Evolutionary conservation across 257 asterid species (phyloP).

Genomic region (Nicotiana benthamiana): DNA sequence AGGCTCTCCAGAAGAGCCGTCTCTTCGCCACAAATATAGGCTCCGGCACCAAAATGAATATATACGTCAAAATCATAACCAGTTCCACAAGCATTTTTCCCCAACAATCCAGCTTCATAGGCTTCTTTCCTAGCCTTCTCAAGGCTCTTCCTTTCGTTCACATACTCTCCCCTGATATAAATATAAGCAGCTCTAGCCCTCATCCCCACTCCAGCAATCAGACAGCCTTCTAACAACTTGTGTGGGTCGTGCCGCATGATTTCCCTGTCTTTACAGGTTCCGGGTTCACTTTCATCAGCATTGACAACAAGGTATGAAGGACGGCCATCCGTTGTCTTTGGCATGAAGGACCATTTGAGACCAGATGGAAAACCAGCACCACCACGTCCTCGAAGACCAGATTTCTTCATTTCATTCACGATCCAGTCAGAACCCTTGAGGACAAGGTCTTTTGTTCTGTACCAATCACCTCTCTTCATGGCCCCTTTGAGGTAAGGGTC

Average conservation of each 20-base stretch:
- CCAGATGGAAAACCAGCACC: conserved; percentile 99
- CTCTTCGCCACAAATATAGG: conserved; percentile 98
- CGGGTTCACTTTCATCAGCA: conserved; percentile 99
- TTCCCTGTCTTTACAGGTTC: conserved; percentile 97
- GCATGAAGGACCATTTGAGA: conserved; percentile 99
- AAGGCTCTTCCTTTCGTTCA: conserved; percentile 76
- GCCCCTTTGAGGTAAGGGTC: conserved; percentile 97
- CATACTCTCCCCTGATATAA: conserved; percentile 96
- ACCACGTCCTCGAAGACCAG: conserved; percentile 99
- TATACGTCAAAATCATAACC: conserved; percentile 94
- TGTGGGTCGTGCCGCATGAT: conserved; percentile 99
- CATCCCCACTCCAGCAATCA: conserved; percentile 98
- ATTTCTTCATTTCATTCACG: conserved; percentile 90
- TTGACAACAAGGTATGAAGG: conserved; percentile 97
- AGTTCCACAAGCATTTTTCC: conserved; percentile 96
- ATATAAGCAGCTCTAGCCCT: conserved; percentile 94
- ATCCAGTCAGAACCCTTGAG: conserved; percentile 94
- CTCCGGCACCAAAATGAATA: conserved; percentile 97
- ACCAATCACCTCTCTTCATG: conserved; percentile 97
- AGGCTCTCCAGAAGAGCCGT: conserved; percentile 98
- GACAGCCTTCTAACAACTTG: conserved; percentile 94
- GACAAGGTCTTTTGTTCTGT: conserved; percentile 90
- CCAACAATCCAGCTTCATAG: conserved; percentile 77
- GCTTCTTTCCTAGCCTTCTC: conserved; percentile 93
- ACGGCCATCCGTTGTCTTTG: conserved; percentile 90